These are phyloP conservation scores for Plasmodium coatneyi DNA, from an alignment of 169 alveolate species.

Conservation along the genomic window DNA sequence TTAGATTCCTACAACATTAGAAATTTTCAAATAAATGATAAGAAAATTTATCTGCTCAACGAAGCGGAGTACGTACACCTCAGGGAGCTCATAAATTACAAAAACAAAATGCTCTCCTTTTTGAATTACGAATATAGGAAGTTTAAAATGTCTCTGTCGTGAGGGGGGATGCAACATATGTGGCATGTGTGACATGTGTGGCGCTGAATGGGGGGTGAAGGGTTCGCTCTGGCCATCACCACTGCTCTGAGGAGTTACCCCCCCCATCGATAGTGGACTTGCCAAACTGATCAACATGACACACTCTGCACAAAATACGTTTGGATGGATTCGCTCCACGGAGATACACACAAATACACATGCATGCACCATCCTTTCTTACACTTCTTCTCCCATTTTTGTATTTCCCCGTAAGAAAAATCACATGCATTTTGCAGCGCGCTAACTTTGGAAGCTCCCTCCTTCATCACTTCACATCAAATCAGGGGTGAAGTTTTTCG, in stretches of 20 bases:
- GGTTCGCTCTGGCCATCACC: not conserved
- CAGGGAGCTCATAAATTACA: constrained; percentile 43
- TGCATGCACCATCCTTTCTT: not conserved
- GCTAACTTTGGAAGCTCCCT: not conserved
- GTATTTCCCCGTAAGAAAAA: not conserved
- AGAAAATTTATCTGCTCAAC: constrained; percentile 44
- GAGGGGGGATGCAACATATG: not conserved
- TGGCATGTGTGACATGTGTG: too few species aligned
- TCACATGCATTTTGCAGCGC: not conserved
- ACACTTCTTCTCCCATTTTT: not conserved
- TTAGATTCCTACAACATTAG: constrained; percentile 51
- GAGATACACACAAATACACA: not conserved
- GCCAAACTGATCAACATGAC: not conserved
- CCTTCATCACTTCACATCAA: not conserved
- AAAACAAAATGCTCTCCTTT: constrained; percentile 60
- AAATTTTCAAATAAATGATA: constrained; percentile 45
- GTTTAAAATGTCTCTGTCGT: constrained; percentile 7
- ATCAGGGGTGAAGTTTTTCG: not conserved
- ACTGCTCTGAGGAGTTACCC: not conserved
- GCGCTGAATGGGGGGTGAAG: not conserved
- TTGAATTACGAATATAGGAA: constrained; percentile 36
- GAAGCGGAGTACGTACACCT: constrained; percentile 50
- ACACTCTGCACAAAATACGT: not conserved
- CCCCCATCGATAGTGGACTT: not conserved
- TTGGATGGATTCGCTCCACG: not conserved